These are phyloP conservation scores for Pseudogymnoascus sp. DNA, from an alignment of 2,329 filamentous ascomycete species.

Conservation along the genomic window DNA sequence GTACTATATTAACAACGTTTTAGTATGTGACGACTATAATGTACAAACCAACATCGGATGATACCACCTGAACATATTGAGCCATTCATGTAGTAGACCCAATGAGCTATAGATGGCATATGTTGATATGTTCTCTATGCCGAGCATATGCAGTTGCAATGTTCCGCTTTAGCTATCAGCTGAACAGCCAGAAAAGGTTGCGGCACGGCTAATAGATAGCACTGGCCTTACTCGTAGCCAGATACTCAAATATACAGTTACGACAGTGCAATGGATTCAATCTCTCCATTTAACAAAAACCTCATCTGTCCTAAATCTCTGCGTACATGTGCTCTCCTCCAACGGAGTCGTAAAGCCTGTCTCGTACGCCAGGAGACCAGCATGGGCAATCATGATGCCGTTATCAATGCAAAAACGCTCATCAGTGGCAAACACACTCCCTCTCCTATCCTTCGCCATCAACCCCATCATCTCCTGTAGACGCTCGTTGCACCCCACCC, in stretches of 20 bases:
- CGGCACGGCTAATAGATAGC: neutral
- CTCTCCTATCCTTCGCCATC: conserved; percentile 84
- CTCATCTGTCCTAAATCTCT: conserved; percentile 75
- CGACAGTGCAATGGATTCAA: conserved; percentile 19
- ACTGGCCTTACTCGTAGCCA: neutral
- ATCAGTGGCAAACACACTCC: conserved; percentile 88
- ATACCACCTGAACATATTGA: conserved; percentile 23
- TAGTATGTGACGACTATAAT: conserved; percentile 97
- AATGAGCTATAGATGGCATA: conserved; percentile 2
- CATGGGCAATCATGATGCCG: conserved; percentile 99
- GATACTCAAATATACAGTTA: neutral
- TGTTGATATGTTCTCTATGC: neutral
- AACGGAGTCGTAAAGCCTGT: conserved; percentile 71
- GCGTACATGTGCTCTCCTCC: conserved; percentile 76
- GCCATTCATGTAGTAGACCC: neutral
- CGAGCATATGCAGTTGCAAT: neutral
- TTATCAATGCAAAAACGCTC: conserved; percentile 99
- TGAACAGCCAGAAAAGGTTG: neutral
- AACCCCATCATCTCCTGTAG: conserved; percentile 97
- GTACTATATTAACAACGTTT: neutral
- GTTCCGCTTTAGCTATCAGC: conserved; percentile 1
- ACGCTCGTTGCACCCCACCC: conserved; percentile 89
- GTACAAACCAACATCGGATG: conserved; percentile 72
- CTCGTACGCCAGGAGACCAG: conserved; percentile 75
- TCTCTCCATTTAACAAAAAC: conserved; percentile 74